Base-by-base conservation (phyloP, 305 asterid genomes). In the Andrographis paniculata region DNA sequence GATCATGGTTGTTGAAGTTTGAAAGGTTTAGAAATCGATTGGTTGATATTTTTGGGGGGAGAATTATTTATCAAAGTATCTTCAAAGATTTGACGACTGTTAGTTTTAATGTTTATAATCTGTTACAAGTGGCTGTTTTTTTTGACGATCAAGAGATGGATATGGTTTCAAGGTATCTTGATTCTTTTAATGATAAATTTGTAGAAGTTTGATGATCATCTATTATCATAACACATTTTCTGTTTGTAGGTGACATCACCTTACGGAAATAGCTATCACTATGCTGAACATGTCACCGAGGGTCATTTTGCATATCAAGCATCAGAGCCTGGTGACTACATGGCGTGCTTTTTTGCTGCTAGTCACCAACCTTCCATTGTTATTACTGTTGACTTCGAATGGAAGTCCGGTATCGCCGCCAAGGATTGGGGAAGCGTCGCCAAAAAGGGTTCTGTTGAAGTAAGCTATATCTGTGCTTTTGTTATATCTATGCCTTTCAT, bases 331-430 rank as follows among this genome's bases (percentile, higher is more conserved):
- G 97, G 97, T 44, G 94, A 88, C 50, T 88, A 88, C 62, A 73
- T 82, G 94, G 70, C 95, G 49, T 88, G 97, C 73, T 88, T 88
- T 55, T 67, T 66, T 27, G 86, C 93, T 17, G 62, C 78, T 23
- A 82, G 75, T 63, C 66, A 63, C 74, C 66, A 65, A 42, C 93
- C 93, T 18, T 42, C 82, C 6, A 58, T 58, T 21, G 56, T 68
- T 1, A 17, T 88, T 37, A 81, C 84, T 9, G 18, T 84, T 2
- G 95, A 88, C 59, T 84, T 88, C 14, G 94, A 82, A 36, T 88
- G 97, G 97, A 88, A 75, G 60, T 75, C 85, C 17, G 97, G 97
- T 48, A 71, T 88, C 9, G 84, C 89, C 24, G 81, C 97, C 21
- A 84, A 80, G 74, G 95, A 88, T 45, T 88, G 95, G 95, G 50